phyloP scores from a whole-genome alignment of 2,329 filamentous ascomycete genomes.

The Fusarium coicis region DNA sequence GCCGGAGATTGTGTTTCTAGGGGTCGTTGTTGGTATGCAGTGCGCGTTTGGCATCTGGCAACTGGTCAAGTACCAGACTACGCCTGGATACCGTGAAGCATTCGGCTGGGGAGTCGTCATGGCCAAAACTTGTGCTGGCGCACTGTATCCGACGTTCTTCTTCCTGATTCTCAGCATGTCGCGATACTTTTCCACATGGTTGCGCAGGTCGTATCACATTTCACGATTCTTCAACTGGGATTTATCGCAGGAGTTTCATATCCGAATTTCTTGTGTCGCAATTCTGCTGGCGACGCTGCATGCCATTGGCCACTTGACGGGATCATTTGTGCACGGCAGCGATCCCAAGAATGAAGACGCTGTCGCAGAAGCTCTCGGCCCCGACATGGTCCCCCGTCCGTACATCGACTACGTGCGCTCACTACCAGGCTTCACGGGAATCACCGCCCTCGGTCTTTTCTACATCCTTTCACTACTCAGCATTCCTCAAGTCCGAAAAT shows the following conservation, averaged over 20 bases:
- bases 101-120: slow-evolving; percentile 67
- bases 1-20: slow-evolving; percentile 61
- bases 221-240: slow-evolving; percentile 69
- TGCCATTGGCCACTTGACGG: slow-evolving; percentile 63
- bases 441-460: slow-evolving; percentile 61
- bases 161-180: slow-evolving; percentile 69
- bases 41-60: slow-evolving; percentile 66
- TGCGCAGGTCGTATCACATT: slow-evolving; percentile 62
- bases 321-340: slow-evolving; percentile 63
- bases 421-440: slow-evolving; percentile 61
- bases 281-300: slow-evolving; percentile 63
- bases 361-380: slow-evolving; percentile 57
- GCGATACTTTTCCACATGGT: slow-evolving; percentile 63
- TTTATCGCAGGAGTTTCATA: slow-evolving; percentile 64
- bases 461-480: slow-evolving; percentile 60
- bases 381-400: slow-evolving; percentile 54
- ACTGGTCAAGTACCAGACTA: slow-evolving; percentile 62
- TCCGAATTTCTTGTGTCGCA: slow-evolving; percentile 63
- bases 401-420: slow-evolving; percentile 60
- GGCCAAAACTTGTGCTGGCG: slow-evolving; percentile 65
- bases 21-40: slow-evolving; percentile 58
- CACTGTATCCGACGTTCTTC: slow-evolving; percentile 67
- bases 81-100: slow-evolving; percentile 56
- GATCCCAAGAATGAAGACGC: slow-evolving; percentile 54
- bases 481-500: slow-evolving; percentile 60